phyloP scores from a whole-genome alignment of 208 protist species.

The Novymonas esmeraldas region DNA sequence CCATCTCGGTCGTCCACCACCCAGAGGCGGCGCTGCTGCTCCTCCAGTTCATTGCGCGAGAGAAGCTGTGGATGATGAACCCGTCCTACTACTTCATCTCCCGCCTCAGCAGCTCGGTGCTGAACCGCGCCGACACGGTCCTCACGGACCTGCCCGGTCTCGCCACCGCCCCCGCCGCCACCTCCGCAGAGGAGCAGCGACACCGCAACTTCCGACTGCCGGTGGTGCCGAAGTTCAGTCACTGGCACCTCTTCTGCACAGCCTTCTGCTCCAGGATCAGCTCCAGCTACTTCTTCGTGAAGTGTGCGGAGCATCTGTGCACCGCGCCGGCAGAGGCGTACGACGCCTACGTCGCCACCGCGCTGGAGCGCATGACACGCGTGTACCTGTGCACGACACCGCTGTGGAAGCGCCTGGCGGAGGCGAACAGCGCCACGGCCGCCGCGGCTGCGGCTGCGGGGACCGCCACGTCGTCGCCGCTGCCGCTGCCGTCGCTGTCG shows the following conservation, averaged over 20 bases:
- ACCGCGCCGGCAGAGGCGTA: constrained; percentile 38
- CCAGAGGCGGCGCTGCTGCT: constrained; percentile 45
- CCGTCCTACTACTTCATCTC: constrained; percentile 39
- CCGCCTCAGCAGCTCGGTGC: constrained; percentile 28
- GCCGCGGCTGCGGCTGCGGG: not conserved
- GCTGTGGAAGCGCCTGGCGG: constrained; percentile 25
- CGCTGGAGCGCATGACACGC: constrained; percentile 35
- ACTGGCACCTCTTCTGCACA: constrained; percentile 83
- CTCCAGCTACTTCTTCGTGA: constrained; percentile 66
- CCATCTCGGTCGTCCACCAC: constrained; percentile 36
- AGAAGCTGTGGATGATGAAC: constrained; percentile 37
- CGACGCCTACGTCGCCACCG: constrained; percentile 33
- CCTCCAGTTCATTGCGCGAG: constrained; percentile 42
- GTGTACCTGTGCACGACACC: constrained; percentile 31
- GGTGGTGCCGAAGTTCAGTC: constrained; percentile 41
- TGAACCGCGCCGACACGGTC: constrained; percentile 30
- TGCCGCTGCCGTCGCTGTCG: constrained; percentile 14
- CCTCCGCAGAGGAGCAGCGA: not conserved
- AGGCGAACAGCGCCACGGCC: constrained; percentile 23
- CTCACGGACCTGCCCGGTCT: constrained; percentile 10
- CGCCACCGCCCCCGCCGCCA: constrained; percentile 5
- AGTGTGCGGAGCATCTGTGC: constrained; percentile 56
- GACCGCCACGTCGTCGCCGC: not conserved
- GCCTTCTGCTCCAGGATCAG: constrained; percentile 55
- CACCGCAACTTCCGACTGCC: constrained; percentile 19